Percentiles rank a stretch among this genome's conserved stretches.
Evolutionary conservation across 2,329 filamentous ascomycete species (phyloP).

Genomic region (Dothistroma septosporum): DNA sequence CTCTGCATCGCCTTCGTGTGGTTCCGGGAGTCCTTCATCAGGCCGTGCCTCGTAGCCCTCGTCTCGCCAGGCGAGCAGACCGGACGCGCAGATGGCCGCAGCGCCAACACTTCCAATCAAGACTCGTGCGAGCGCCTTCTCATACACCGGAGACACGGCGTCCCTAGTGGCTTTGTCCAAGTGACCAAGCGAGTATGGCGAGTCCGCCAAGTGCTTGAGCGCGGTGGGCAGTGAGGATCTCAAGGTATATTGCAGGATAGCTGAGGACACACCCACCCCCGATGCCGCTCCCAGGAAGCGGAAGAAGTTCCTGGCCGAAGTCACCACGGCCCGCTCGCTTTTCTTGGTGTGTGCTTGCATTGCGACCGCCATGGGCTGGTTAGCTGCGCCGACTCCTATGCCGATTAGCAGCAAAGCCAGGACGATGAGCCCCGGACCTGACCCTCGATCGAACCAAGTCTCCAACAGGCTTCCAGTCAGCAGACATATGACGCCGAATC

Average conservation of each 20-base stretch:
- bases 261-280: constrained; percentile 56
- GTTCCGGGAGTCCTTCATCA: no score
- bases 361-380: constrained; percentile 54
- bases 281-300: constrained; percentile 56
- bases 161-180: no score
- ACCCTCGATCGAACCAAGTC: constrained; percentile 47
- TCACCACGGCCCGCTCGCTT: constrained; percentile 57
- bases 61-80: no score
- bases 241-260: constrained; percentile 41
- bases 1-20: no score
- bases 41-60: no score
- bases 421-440: constrained; percentile 47
- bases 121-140: no score
- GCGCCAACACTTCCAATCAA: no score
- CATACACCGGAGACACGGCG: no score
- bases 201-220: no score
- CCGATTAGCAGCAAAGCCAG: constrained; percentile 51
- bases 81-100: no score
- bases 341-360: constrained; percentile 48
- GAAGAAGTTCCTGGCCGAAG: constrained; percentile 60
- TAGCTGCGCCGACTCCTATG: constrained; percentile 51
- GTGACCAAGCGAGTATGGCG: no score
- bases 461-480: constrained; percentile 53
- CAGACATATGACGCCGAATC: constrained; percentile 46
- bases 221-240: constrained; percentile 41